Evolutionary conservation across 306 rosid genomes (phyloP).

Genomic region (Vicia sativa): DNA sequence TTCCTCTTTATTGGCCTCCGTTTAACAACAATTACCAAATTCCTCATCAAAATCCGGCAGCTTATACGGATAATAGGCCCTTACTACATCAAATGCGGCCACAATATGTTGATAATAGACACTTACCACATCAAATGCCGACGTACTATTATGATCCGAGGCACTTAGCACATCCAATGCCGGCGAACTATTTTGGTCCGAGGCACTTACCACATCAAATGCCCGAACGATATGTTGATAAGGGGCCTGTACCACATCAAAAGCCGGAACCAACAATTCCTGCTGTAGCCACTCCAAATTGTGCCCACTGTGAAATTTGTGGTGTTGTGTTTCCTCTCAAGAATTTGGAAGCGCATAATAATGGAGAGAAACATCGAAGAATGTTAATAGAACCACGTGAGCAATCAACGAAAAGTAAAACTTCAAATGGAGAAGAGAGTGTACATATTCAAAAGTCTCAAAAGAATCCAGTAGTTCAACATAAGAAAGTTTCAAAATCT

Average conservation of each 20-base stretch:
- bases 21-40: too few species aligned
- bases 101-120: too few species aligned
- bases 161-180: not conserved
- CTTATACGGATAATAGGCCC: not conserved
- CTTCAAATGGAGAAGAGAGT: not conserved
- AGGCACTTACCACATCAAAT: too few species aligned
- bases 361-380: slow-evolving; percentile 27
- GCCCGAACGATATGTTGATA: too few species aligned
- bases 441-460: slow-evolving; percentile 49
- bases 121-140: too few species aligned
- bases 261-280: not conserved
- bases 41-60: not conserved
- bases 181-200: not conserved
- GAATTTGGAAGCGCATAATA: not conserved
- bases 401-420: not conserved
- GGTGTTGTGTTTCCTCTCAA: not conserved
- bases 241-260: not conserved
- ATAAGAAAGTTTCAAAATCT: slow-evolving; percentile 39
- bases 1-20: slow-evolving; percentile 16
- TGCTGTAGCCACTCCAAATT: not conserved
- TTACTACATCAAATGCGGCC: not conserved
- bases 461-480: slow-evolving; percentile 47
- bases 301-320: slow-evolving; percentile 31
- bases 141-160: too few species aligned
- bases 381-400: not conserved